Percentiles rank a stretch among this genome's conserved stretches.
Conservation (phyloP, 495 filamentous ascomycete species). For the Ramalina intermedia region DNA sequence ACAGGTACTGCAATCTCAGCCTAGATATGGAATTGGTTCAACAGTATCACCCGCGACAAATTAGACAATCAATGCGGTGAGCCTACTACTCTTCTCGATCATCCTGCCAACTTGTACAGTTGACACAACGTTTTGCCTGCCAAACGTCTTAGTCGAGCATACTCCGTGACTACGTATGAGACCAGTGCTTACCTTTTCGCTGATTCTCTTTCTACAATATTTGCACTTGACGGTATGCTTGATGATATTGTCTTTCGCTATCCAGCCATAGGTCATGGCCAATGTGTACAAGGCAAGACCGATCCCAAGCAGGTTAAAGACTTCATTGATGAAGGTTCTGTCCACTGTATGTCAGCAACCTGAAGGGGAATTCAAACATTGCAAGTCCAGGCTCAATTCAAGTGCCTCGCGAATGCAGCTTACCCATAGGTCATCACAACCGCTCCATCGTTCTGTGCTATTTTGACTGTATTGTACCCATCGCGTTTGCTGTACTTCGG, state of each 20-base stretch:
- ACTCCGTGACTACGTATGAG: not conserved
- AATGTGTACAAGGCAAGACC: slow-evolving; percentile 50
- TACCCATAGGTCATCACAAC: slow-evolving; percentile 60
- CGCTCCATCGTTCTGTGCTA: slow-evolving; percentile 56
- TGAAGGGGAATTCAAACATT: not conserved
- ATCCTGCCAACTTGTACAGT: slow-evolving; percentile 67
- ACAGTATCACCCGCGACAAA: too few species aligned
- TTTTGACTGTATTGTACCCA: slow-evolving; percentile 54
- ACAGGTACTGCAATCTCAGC: too few species aligned
- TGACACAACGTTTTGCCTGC: slow-evolving; percentile 48
- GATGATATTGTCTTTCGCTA: slow-evolving; percentile 51
- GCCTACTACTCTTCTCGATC: slow-evolving; percentile 44
- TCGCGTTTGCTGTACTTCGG: slow-evolving; percentile 27
- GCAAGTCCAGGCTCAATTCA: not conserved
- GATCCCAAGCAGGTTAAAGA: slow-evolving; percentile 51
- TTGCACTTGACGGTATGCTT: slow-evolving; percentile 55
- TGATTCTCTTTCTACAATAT: slow-evolving; percentile 56
- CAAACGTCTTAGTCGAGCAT: not conserved
- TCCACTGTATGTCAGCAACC: not conserved
- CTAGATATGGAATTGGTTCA: too few species aligned
- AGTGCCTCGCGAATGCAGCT: slow-evolving; percentile 5
- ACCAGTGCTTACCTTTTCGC: slow-evolving; percentile 38
- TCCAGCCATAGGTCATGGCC: slow-evolving; percentile 48
- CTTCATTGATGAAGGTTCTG: slow-evolving; percentile 49
- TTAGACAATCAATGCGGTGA: too few species aligned